phyloP scores from a whole-genome alignment of 345 rosid species.

The Mangifera indica region DNA sequence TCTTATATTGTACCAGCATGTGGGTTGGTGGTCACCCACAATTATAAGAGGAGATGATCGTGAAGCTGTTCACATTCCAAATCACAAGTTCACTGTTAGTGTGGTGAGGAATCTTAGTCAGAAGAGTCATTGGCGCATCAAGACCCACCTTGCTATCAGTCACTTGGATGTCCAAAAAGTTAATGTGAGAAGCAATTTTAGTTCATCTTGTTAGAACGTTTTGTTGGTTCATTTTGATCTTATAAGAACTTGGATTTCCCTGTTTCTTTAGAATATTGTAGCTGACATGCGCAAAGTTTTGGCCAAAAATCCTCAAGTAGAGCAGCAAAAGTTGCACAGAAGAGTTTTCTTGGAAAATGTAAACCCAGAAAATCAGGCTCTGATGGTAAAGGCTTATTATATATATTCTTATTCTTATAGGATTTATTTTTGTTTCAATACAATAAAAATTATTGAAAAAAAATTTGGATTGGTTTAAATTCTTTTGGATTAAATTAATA shows the following conservation, averaged over 20 bases:
- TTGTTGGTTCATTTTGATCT: constrained; percentile 5
- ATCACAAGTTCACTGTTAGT: constrained; percentile 81
- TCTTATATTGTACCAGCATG: constrained; percentile 50
- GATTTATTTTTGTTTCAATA: not conserved
- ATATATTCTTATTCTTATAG: not conserved
- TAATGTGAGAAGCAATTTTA: constrained; percentile 50
- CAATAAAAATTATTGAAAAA: too few species aligned
- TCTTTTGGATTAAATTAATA: constrained; percentile 5
- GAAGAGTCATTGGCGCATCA: constrained; percentile 96
- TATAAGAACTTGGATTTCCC: constrained; percentile 10
- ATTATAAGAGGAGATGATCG: constrained; percentile 94
- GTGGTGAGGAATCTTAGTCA: constrained; percentile 95
- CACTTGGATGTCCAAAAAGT: constrained; percentile 87
- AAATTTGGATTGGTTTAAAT: too few species aligned
- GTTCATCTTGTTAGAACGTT: constrained; percentile 13
- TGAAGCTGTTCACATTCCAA: constrained; percentile 95
- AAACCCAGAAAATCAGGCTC: constrained; percentile 79
- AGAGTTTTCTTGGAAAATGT: constrained; percentile 77
- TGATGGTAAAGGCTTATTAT: constrained; percentile 49
- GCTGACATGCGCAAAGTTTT: constrained; percentile 97
- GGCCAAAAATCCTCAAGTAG: constrained; percentile 91
- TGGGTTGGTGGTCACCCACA: constrained; percentile 99
- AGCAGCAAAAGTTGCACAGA: constrained; percentile 90
- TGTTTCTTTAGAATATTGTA: constrained; percentile 55
- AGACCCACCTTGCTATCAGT: constrained; percentile 82